A percentile compares a stretch with the other conserved stretches of the same genome.
Evolutionary conservation across 768 basidiomycete genomes (phyloP).

Genomic region (Candolleomyces eurysporus): DNA sequence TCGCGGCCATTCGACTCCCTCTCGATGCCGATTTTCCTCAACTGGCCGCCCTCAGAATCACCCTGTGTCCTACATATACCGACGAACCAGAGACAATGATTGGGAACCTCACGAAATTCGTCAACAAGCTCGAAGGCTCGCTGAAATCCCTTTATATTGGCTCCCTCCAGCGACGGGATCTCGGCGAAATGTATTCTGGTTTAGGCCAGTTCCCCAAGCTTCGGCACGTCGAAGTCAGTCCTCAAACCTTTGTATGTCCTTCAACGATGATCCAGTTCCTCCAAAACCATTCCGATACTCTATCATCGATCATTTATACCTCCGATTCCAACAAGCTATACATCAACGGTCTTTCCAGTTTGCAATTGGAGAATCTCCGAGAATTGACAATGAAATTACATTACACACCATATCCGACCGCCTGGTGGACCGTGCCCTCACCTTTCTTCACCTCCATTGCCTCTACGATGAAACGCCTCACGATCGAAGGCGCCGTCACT

Average conservation of each 20-base stretch:
- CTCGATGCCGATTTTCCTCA: constrained; percentile 5
- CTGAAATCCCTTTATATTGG: not conserved
- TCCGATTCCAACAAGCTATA: constrained; percentile 1
- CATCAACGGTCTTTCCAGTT: constrained; percentile 3
- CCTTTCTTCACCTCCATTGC: constrained; percentile 5
- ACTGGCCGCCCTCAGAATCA: constrained; percentile 1
- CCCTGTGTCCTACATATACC: not conserved
- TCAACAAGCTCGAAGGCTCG: constrained; percentile 2
- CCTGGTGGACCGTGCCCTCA: constrained; percentile 6
- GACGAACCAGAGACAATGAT: not conserved
- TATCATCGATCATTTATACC: constrained; percentile 8
- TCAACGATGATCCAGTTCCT: not conserved
- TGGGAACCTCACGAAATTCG: not conserved
- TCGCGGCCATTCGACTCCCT: not conserved
- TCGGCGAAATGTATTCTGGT: not conserved
- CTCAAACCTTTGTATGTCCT: not conserved
- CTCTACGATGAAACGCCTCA: not conserved
- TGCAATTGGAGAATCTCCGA: constrained; percentile 1
- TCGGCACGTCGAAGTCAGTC: not conserved
- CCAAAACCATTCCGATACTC: not conserved
- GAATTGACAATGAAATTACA: constrained; percentile 7
- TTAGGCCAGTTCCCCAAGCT: constrained; percentile 1
- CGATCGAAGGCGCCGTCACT: constrained; percentile 1
- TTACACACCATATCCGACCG: constrained; percentile 1
- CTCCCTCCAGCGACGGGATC: not conserved